phyloP scores from a whole-genome alignment of 208 protist genomes.

The Plasmodiophora brassicae region DNA sequence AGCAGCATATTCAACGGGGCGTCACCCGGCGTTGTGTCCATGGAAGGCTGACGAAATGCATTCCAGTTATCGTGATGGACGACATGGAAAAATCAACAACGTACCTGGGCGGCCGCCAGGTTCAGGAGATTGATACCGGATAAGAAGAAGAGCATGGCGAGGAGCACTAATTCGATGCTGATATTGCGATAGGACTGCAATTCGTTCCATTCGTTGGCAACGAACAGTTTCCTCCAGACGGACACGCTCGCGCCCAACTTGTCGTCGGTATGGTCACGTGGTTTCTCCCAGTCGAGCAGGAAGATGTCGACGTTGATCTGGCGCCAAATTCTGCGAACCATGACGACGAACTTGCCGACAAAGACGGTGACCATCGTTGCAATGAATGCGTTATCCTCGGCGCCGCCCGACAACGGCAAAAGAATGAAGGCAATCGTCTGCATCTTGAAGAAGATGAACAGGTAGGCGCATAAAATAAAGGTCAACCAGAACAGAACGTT shows the following conservation, averaged over 20 bases:
- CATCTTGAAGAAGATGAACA: neutral
- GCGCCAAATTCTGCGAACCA: neutral
- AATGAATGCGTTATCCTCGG: neutral
- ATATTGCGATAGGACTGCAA: neutral
- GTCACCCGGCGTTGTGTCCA: neutral
- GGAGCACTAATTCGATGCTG: neutral
- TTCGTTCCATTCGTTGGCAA: neutral
- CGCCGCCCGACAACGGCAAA: neutral
- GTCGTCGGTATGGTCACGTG: neutral
- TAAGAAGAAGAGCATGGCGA: neutral
- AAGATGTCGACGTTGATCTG: neutral
- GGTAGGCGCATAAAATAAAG: neutral
- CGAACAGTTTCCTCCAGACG: neutral
- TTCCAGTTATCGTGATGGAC: no score
- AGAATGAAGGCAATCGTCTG: neutral
- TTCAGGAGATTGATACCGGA: neutral
- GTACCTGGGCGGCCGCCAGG: neutral
- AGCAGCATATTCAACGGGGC: neutral
- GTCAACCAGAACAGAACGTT: neutral
- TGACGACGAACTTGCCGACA: neutral
- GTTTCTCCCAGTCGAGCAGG: neutral
- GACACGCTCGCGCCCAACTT: neutral
- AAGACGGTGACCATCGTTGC: neutral
- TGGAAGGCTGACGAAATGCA: neutral
- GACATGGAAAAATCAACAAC: no score